A percentile compares a stretch with the other conserved stretches of the same genome.
Conservation (phyloP, 1,284 basidiomycete species). For the Cutaneotrichosporon cavernicola region DNA sequence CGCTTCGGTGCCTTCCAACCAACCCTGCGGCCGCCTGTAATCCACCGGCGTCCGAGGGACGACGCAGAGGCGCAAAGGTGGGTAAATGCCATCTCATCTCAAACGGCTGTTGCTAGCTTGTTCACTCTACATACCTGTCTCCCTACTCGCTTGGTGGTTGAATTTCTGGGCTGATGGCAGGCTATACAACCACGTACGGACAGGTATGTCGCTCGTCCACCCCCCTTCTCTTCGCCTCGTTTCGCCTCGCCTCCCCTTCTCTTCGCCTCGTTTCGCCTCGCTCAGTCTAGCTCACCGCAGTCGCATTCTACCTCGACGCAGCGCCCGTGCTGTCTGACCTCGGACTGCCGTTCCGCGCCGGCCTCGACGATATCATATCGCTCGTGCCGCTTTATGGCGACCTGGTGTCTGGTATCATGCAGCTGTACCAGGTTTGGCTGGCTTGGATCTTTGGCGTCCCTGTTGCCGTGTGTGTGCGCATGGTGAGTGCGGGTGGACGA, state of each 20-base stretch:
- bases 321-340: slow-evolving; percentile 51
- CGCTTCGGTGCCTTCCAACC: slow-evolving; percentile 50
- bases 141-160: not conserved
- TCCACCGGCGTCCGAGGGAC: slow-evolving; percentile 35
- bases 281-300: not conserved
- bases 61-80: slow-evolving; percentile 50
- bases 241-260: too few relatives aligned
- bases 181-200: slow-evolving; percentile 52
- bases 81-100: slow-evolving; percentile 28
- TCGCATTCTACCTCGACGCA: slow-evolving; percentile 53
- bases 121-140: too few relatives aligned
- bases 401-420: slow-evolving; percentile 45
- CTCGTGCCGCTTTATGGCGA: slow-evolving; percentile 53
- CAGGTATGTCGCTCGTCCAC: slow-evolving; percentile 51
- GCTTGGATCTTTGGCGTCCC: slow-evolving; percentile 50
- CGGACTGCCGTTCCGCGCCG: slow-evolving; percentile 52
- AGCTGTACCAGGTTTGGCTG: slow-evolving; percentile 52
- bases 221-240: not conserved
- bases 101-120: too few relatives aligned
- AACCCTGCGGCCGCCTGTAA: slow-evolving; percentile 39
- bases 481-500: slow-evolving; percentile 37
- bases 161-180: slow-evolving; percentile 21
- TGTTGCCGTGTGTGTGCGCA: slow-evolving; percentile 35
- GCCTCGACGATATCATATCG: slow-evolving; percentile 53
- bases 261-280: not conserved